phyloP scores from a whole-genome alignment of 768 basidiomycete genomes.

The Rhizopogon vinicolor region DNA sequence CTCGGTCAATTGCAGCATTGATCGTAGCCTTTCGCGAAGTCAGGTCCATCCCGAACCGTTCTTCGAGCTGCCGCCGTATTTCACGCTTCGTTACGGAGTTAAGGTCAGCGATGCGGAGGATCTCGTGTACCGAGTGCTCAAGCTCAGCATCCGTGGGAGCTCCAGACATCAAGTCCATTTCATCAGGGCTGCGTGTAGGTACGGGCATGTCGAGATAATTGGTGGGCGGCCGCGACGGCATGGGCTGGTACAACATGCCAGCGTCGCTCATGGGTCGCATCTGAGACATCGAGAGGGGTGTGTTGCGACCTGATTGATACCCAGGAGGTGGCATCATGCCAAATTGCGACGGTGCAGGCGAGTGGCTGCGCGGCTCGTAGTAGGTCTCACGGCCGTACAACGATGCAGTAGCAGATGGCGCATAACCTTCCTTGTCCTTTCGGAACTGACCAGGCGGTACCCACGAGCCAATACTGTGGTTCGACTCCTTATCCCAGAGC shows the following conservation, averaged over 20 bases:
- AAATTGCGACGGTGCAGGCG: slow-evolving; percentile 70
- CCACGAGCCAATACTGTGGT: slow-evolving; percentile 94
- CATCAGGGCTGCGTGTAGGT: slow-evolving; percentile 52
- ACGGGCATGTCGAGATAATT: slow-evolving; percentile 76
- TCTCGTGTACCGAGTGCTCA: slow-evolving; percentile 67
- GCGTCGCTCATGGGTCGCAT: slow-evolving; percentile 28
- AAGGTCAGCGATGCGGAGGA: slow-evolving; percentile 77
- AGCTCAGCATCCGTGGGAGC: slow-evolving; percentile 66
- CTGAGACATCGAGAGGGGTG: slow-evolving; percentile 46
- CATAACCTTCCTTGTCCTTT: slow-evolving; percentile 71
- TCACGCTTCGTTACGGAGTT: slow-evolving; percentile 91
- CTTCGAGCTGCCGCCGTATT: slow-evolving; percentile 80
- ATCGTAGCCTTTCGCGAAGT: slow-evolving; percentile 66
- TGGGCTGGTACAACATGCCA: slow-evolving; percentile 49
- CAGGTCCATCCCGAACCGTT: slow-evolving; percentile 75
- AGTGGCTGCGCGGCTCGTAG: slow-evolving; percentile 73
- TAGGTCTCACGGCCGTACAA: slow-evolving; percentile 85
- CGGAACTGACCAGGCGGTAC: slow-evolving; percentile 70
- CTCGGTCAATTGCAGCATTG: slow-evolving; percentile 73
- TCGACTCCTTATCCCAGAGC: slow-evolving; percentile 96
- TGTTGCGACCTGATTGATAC: slow-evolving; percentile 75
- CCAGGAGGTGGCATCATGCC: slow-evolving; percentile 55
- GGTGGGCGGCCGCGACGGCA: slow-evolving; percentile 66
- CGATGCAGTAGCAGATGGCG: slow-evolving; percentile 74
- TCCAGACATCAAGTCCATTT: slow-evolving; percentile 39